phyloP scores from a whole-genome alignment of 2,329 filamentous ascomycete species.

The Penicillium capsulatum region DNA sequence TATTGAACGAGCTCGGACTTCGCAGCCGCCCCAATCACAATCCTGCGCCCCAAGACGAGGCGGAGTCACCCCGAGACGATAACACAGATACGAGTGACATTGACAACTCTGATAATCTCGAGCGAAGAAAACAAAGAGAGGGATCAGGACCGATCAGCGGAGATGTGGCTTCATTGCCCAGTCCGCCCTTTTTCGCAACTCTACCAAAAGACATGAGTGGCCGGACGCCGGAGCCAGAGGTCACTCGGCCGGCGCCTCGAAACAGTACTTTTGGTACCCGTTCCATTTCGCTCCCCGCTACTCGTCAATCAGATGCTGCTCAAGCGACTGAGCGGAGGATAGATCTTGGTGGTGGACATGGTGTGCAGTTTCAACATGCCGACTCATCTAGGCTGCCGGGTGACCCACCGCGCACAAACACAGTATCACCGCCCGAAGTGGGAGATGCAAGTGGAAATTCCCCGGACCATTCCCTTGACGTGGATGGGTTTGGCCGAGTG shows the following conservation, averaged over 20 bases:
- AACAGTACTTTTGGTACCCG: constrained; percentile 4
- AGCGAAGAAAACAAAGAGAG: constrained; percentile 14
- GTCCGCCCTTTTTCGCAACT: constrained; percentile 18
- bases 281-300: neutral
- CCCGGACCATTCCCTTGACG: constrained; percentile 3
- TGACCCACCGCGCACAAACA: constrained; percentile 1
- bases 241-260: constrained; percentile 10
- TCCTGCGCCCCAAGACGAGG: constrained; percentile 22
- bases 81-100: constrained; percentile 15
- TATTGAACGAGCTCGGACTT: constrained; percentile 43
- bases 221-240: constrained; percentile 14
- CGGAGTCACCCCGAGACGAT: constrained; percentile 22
- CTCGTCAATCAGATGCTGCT: neutral
- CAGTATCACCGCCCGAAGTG: neutral
- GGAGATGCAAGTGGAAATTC: neutral
- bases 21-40: constrained; percentile 38
- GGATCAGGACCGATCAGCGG: constrained; percentile 9
- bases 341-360: neutral
- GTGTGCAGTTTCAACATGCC: constrained; percentile 1
- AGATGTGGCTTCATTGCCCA: constrained; percentile 23
- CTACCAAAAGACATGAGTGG: constrained; percentile 25
- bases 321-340: neutral
- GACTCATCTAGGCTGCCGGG: constrained; percentile 1
- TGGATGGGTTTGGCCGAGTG: constrained; percentile 19
- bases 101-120: constrained; percentile 12